phyloP scores from a whole-genome alignment of 208 protist genomes.

The Jaenimonas drosophilae region DNA sequence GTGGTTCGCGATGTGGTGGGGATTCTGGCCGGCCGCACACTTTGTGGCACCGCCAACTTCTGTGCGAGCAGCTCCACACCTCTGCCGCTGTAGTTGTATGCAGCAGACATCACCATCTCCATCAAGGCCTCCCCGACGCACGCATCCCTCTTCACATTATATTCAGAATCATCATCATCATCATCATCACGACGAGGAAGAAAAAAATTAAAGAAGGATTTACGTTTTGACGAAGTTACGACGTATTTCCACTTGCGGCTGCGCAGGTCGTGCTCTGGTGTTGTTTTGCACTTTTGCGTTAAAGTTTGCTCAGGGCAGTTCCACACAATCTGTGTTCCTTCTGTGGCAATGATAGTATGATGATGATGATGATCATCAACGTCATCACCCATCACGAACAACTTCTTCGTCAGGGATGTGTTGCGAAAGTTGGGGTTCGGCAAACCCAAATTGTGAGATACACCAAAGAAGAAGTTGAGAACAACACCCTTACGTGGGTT shows the following conservation, averaged over 20 bases:
- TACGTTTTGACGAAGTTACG: no score
- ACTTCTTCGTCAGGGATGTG: slow-evolving; percentile 82
- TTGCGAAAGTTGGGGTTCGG: slow-evolving; percentile 91
- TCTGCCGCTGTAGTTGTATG: slow-evolving; percentile 87
- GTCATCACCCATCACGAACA: no score
- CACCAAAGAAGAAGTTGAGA: slow-evolving; percentile 78
- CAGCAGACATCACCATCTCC: slow-evolving; percentile 73
- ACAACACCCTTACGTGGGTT: slow-evolving; percentile 57
- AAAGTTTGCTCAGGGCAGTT: slow-evolving; percentile 61
- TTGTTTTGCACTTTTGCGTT: slow-evolving; percentile 79
- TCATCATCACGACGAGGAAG: no score
- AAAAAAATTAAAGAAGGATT: slow-evolving; percentile 94
- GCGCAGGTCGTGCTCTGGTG: no score
- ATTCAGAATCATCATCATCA: no score
- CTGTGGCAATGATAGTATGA: no score
- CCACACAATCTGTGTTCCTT: slow-evolving; percentile 88
- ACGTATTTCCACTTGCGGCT: no score
- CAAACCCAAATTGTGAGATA: no score
- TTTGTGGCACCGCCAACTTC: slow-evolving; percentile 15
- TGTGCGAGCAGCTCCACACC: slow-evolving; percentile 48
- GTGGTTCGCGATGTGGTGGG: no score
- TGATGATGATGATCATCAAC: no score
- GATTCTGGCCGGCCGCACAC: no score
- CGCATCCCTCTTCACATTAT: slow-evolving; percentile 74
- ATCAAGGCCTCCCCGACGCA: slow-evolving; percentile 69